These are phyloP conservation scores for Iris macrosiphon DNA, from an alignment of 106 monocot genomes.

Conservation along the genomic window DNA sequence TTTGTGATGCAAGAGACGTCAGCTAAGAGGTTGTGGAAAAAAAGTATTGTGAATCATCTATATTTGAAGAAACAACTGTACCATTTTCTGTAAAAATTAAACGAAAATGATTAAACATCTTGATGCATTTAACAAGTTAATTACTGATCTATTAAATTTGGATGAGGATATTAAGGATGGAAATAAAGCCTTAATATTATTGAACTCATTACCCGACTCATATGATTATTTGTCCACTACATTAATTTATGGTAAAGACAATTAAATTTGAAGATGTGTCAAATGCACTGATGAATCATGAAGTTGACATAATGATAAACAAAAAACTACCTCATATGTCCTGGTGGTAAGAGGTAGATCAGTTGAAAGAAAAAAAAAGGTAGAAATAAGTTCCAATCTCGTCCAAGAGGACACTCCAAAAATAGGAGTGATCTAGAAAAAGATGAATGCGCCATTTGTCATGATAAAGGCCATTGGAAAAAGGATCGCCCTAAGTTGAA, in stretches of 20 bases:
- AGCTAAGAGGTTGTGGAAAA: conserved; percentile 1
- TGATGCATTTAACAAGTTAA: not conserved
- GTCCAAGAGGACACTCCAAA: not conserved
- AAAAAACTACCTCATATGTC: not conserved
- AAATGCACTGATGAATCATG: not conserved
- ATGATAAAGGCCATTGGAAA: not conserved
- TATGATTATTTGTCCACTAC: too few species aligned
- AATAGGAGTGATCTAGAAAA: too few species aligned
- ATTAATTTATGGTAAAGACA: not conserved
- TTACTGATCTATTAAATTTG: not conserved
- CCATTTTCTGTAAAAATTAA: not conserved
- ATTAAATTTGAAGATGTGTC: not conserved
- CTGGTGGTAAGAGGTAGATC: not conserved
- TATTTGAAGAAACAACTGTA: not conserved
- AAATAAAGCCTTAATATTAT: too few species aligned
- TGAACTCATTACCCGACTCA: not conserved
- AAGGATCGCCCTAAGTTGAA: not conserved
- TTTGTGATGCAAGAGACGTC: not conserved
- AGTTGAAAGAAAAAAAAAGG: not conserved
- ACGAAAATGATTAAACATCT: not conserved
- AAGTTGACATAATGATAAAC: not conserved
- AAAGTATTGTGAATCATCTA: not conserved
- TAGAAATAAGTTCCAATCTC: not conserved
- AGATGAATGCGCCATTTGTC: not conserved
- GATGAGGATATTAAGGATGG: not conserved